Base-by-base conservation (phyloP, 257 asterid genomes). In the Coffea eugenioides region DNA sequence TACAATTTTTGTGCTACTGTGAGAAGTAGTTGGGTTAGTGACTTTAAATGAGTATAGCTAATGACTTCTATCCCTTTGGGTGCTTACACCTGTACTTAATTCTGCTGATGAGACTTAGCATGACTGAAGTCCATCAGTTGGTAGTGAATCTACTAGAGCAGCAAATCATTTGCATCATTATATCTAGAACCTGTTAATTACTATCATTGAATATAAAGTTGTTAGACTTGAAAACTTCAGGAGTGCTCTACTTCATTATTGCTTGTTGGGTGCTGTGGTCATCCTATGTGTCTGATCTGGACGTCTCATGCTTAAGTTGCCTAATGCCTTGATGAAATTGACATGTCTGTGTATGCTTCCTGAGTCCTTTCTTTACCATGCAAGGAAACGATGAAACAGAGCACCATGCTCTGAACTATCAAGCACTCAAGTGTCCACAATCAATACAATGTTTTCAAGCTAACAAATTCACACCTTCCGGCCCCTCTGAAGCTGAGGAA, bases 321-420 rank as follows among this genome's bases (percentile, higher is more conserved):
- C 74, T 56, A 69, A 67, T 66, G 45, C 43, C 79, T 73, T 48
- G 71, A 45, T 76, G 71, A n/a, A 16, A 54, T 52, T 43, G 54
- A 6, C 34, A 77, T 41, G 67, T 23, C 16, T n/a, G 18, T 27
- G 45, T 61, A 11, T 59, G 49, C 68, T 78, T 71, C 48, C 78
- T 54, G 65, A 80, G 59, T 74, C 73, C 4, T 65, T 76, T 54
- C 43, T 31, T 75, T 66, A 73, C 49, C 21, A 77, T 82, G 56
- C 64, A 84, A 88, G 92, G 87, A 74, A 74, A 77, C 75, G 84
- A 87, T 64, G 83, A 48, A 43, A 81, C 86, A 61, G 91, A 87
- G 80, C 88, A 86, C 31, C 79, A 69, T 74, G 80, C 80, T 57
- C 77, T 62, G 51, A 73, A 84, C 82, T 77, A 82, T 90, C 87